Evolutionary conservation across 345 rosid species (phyloP).

Genomic region (Crucihimalaya himalaica): DNA sequence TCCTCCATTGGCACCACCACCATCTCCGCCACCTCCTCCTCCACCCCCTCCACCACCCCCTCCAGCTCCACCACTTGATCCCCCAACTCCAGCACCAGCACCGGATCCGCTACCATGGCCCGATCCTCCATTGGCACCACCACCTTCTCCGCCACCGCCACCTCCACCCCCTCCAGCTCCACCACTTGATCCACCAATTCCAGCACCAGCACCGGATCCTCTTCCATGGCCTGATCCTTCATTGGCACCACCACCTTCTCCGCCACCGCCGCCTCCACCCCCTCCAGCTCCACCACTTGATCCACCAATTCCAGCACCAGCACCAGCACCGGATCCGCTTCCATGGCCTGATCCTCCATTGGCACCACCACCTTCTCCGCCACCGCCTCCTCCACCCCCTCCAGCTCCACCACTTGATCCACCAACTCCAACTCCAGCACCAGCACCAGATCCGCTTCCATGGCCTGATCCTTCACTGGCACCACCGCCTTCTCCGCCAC

Average conservation of each 20-base stretch:
- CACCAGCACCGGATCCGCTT: slow-evolving; percentile 42
- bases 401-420: background rate
- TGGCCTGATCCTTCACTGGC: slow-evolving; percentile 13
- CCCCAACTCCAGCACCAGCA: slow-evolving; percentile 25
- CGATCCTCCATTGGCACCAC: background rate
- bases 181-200: slow-evolving; percentile 2
- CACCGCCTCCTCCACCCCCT: slow-evolving; percentile 10
- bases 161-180: slow-evolving; percentile 39
- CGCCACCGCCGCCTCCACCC: slow-evolving; percentile 35
- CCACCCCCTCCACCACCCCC: too few species aligned
- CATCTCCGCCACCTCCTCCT: too few species aligned
- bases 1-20: slow-evolving; percentile 31
- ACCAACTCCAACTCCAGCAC: slow-evolving; percentile 13
- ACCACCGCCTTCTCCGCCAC: slow-evolving; percentile 8
- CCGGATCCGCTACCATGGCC: slow-evolving; percentile 24
- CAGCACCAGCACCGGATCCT: slow-evolving; percentile 38
- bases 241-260: slow-evolving; percentile 33
- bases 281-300: slow-evolving; percentile 25
- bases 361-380: slow-evolving; percentile 25
- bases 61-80: slow-evolving; percentile 15
- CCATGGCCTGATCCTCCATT: slow-evolving; percentile 41
- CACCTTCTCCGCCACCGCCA: too few species aligned
- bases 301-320: slow-evolving; percentile 27
- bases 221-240: slow-evolving; percentile 43
- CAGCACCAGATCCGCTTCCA: slow-evolving; percentile 23